Percentiles rank a stretch among this genome's conserved stretches.
Conservation (phyloP, 2,329 filamentous ascomycete genomes). For the Penicillium sp. region DNA sequence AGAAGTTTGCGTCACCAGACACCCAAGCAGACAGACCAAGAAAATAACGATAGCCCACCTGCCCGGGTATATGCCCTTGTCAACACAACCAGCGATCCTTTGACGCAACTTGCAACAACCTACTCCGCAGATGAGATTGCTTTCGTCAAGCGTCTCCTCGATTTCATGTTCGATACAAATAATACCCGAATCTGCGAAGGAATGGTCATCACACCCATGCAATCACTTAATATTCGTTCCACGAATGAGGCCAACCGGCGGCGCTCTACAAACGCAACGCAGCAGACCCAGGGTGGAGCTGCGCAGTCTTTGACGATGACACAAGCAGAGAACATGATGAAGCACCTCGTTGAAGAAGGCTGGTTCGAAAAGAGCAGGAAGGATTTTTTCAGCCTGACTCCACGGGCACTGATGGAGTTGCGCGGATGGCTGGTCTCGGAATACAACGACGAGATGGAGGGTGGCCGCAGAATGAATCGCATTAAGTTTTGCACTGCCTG, state of each 20-base stretch:
- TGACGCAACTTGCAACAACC: constrained; percentile 84
- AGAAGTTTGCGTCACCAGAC: constrained; percentile 71
- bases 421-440: constrained; percentile 80
- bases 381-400: constrained; percentile 74
- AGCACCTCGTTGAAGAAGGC: constrained; percentile 70
- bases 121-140: constrained; percentile 81
- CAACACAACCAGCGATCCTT: constrained; percentile 80
- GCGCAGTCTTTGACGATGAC: constrained; percentile 66
- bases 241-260: constrained; percentile 44
- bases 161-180: constrained; percentile 87
- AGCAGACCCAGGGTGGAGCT: constrained; percentile 34
- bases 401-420: constrained; percentile 81
- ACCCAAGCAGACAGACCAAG: constrained; percentile 42
- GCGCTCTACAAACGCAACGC: constrained; percentile 44
- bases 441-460: constrained; percentile 75
- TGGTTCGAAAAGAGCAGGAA: constrained; percentile 78
- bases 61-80: constrained; percentile 78
- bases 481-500: constrained; percentile 90
- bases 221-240: constrained; percentile 69
- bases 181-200: constrained; percentile 80
- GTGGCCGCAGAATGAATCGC: constrained; percentile 57
- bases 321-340: constrained; percentile 74
- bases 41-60: constrained; percentile 4
- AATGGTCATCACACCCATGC: constrained; percentile 76
- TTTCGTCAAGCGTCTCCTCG: constrained; percentile 83